Evolutionary conservation across 1,284 basidiomycete species (phyloP).

Genomic region (Vanrija pseudolonga): DNA sequence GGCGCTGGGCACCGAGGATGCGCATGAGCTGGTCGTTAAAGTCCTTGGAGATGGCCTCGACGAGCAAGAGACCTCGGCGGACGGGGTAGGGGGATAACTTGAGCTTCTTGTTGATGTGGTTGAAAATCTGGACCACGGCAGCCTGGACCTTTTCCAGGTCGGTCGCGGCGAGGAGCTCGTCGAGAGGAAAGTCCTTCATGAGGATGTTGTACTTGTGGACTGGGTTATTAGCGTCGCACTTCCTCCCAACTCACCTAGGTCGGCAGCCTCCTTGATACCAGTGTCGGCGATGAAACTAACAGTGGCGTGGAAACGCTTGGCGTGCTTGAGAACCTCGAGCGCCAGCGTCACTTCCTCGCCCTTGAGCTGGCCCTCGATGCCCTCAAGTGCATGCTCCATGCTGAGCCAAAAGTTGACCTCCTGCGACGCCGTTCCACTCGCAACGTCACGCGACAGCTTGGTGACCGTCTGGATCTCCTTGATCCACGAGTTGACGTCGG

Average conservation of each 20-base stretch:
- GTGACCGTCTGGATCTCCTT: constrained; percentile 97
- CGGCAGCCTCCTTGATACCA: constrained; percentile 86
- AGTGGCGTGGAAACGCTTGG: constrained; percentile 94
- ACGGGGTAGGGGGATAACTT: constrained; percentile 94
- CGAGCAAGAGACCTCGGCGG: constrained; percentile 87
- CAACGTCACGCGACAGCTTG: constrained; percentile 87
- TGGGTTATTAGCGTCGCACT: constrained; percentile 33
- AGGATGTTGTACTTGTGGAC: constrained; percentile 96
- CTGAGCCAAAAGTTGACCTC: constrained; percentile 99
- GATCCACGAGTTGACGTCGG: constrained; percentile 96
- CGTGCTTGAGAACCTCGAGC: constrained; percentile 90
- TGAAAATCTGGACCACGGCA: constrained; percentile 79
- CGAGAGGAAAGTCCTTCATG: constrained; percentile 98
- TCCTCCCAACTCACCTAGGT: constrained; percentile 59
- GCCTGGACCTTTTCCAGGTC: constrained; percentile 94
- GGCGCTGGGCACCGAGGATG: constrained; percentile 80
- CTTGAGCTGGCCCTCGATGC: constrained; percentile 84
- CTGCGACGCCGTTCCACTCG: constrained; percentile 91
- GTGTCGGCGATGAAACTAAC: constrained; percentile 98
- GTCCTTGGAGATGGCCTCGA: constrained; percentile 95
- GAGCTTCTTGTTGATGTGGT: constrained; percentile 92
- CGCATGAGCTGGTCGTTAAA: constrained; percentile 92
- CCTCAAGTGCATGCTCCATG: constrained; percentile 87
- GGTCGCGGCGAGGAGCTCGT: constrained; percentile 91
- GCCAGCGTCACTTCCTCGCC: constrained; percentile 92